Percentiles rank a stretch among this genome's conserved stretches.
These are phyloP conservation scores for Bacidia gigantensis DNA, from an alignment of 495 filamentous ascomycete species.

Conservation along the genomic window DNA sequence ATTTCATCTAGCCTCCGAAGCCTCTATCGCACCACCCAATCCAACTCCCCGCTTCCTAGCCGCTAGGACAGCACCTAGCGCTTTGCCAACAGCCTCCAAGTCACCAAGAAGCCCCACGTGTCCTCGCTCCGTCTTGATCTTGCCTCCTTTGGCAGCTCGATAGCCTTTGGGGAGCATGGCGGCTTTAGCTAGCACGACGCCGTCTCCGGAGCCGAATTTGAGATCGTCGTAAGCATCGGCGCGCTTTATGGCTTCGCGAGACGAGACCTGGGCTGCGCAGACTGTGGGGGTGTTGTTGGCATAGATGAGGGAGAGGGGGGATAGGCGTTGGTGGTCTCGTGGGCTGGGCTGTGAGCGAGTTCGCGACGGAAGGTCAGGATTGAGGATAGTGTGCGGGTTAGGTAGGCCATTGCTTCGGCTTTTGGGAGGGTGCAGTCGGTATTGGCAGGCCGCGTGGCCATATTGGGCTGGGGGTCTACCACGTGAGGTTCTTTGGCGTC, in stretches of 20 bases:
- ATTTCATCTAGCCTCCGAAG: neutral
- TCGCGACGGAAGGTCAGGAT: conserved; percentile 61
- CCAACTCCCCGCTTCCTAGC: conserved; percentile 55
- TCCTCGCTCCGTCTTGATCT: conserved; percentile 66
- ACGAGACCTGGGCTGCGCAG: conserved; percentile 57
- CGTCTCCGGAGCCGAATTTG: conserved; percentile 76
- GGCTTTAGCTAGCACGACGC: conserved; percentile 72
- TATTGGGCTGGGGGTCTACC: conserved; percentile 28
- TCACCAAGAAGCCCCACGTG: conserved; percentile 82
- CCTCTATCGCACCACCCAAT: conserved; percentile 13
- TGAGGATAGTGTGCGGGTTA: conserved; percentile 59
- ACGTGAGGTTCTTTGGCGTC: conserved; percentile 22
- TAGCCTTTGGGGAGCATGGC: conserved; percentile 82
- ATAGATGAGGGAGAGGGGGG: conserved; percentile 76
- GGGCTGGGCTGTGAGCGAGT: conserved; percentile 43
- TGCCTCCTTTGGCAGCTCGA: conserved; percentile 50
- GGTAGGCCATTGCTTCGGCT: conserved; percentile 50
- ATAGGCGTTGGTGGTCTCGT: conserved; percentile 54
- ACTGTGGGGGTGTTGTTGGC: conserved; percentile 79
- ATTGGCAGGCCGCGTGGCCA: conserved; percentile 24
- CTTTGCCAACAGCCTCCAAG: conserved; percentile 65
- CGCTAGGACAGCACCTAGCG: conserved; percentile 48
- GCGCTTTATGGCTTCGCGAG: conserved; percentile 53
- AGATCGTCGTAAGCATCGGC: conserved; percentile 77
- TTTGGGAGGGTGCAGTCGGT: conserved; percentile 38